Conservation (phyloP, 805 yeast genomes). For the Kluyveromyces aestuarii region DNA sequence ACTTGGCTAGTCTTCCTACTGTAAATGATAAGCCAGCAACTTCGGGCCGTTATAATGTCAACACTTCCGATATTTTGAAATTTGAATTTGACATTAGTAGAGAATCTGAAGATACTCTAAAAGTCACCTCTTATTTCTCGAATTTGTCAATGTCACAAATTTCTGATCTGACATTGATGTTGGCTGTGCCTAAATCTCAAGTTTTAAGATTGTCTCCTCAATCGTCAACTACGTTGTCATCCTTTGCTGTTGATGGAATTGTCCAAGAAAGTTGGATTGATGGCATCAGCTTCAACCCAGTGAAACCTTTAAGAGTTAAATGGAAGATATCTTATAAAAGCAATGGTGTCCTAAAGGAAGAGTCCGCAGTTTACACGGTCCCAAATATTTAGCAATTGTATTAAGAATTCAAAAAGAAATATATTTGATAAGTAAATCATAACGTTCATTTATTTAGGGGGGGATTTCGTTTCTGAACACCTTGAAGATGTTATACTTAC, state of each 20-base stretch:
- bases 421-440: neutral
- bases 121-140: slow-evolving; percentile 42
- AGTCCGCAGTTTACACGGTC: slow-evolving; percentile 45
- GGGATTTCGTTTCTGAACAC: slow-evolving; percentile 8
- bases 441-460: slow-evolving; percentile 6
- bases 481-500: neutral
- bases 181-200: slow-evolving; percentile 65
- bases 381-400: slow-evolving; percentile 18
- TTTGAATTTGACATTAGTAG: slow-evolving; percentile 38
- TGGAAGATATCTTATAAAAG: slow-evolving; percentile 58
- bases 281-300: slow-evolving; percentile 26
- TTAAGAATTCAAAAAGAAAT: neutral
- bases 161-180: slow-evolving; percentile 44
- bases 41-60: slow-evolving; percentile 24
- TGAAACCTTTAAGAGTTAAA: slow-evolving; percentile 50
- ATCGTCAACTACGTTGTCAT: slow-evolving; percentile 43
- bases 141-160: slow-evolving; percentile 40
- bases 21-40: neutral
- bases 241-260: slow-evolving; percentile 40
- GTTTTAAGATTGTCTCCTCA: slow-evolving; percentile 54
- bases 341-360: slow-evolving; percentile 41
- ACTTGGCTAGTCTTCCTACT: slow-evolving; percentile 3
- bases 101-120: slow-evolving; percentile 30
- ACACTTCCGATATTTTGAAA: slow-evolving; percentile 38
- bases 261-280: slow-evolving; percentile 37